These are phyloP conservation scores for Pseudognaphalium luteoalbum DNA, from an alignment of 129 eudicot species.

Conservation along the genomic window DNA sequence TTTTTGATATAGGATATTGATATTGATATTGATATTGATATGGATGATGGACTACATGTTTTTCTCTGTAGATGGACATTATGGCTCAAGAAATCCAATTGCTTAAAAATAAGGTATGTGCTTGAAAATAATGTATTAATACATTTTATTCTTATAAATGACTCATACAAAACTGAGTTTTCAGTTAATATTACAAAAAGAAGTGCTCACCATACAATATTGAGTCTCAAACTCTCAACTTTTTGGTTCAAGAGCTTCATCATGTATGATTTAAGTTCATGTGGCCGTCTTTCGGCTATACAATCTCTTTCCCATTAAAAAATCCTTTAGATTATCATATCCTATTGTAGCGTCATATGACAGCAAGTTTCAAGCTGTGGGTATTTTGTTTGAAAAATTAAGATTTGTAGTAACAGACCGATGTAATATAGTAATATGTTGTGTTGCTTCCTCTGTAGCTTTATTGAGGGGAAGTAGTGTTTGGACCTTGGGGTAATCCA, in stretches of 20 bases:
- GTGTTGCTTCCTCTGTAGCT: too few species aligned
- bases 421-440: too few species aligned
- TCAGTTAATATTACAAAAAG: not conserved
- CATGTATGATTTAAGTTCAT: not conserved
- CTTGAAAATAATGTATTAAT: not conserved
- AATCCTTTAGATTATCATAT: not conserved
- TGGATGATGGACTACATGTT: not conserved
- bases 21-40: too few species aligned
- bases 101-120: conserved; percentile 81
- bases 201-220: not conserved
- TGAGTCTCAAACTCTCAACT: too few species aligned
- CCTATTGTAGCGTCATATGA: not conserved
- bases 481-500: too few species aligned
- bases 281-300: not conserved
- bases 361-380: not conserved
- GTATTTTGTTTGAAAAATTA: too few species aligned
- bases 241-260: not conserved
- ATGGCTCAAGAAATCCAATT: conserved; percentile 90
- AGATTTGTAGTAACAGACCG: too few species aligned
- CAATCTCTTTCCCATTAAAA: not conserved
- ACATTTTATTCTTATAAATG: not conserved
- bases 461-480: too few species aligned
- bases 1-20: too few species aligned
- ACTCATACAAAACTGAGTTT: not conserved
- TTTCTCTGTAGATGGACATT: conserved; percentile 70